These are phyloP conservation scores for Linderniella brevidens DNA, from an alignment of 257 asterid species.

Conservation along the genomic window DNA sequence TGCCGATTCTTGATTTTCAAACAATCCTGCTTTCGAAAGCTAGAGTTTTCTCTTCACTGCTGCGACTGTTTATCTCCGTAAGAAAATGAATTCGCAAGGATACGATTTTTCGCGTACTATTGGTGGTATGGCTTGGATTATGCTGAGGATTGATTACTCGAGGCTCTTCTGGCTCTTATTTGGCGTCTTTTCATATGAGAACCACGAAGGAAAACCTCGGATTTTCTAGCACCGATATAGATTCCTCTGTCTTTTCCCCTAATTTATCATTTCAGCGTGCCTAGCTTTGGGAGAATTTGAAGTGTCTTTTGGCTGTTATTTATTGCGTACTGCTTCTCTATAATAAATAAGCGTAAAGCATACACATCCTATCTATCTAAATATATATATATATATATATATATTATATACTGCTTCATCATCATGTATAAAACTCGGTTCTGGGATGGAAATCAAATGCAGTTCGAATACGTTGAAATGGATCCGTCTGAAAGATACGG, in stretches of 20 bases:
- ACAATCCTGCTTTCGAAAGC: neutral
- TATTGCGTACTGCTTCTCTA: neutral
- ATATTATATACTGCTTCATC: neutral
- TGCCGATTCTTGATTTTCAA: neutral
- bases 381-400: too few species aligned
- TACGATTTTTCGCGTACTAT: slow-evolving; percentile 28
- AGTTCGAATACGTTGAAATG: slow-evolving; percentile 35
- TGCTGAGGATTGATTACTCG: slow-evolving; percentile 66
- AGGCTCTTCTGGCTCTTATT: slow-evolving; percentile 63
- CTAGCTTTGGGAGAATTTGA: neutral
- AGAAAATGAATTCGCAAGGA: slow-evolving; percentile 26
- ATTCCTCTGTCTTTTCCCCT: neutral
- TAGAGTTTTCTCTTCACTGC: slow-evolving; percentile 8
- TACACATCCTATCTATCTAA: too few species aligned
- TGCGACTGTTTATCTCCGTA: neutral
- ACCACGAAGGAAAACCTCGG: slow-evolving; percentile 81
- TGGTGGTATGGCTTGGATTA: slow-evolving; percentile 53
- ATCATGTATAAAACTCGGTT: slow-evolving; percentile 27
- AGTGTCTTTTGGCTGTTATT: neutral
- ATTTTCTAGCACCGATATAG: slow-evolving; percentile 27
- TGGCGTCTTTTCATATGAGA: slow-evolving; percentile 61
- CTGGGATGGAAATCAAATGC: slow-evolving; percentile 19
- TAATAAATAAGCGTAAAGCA: neutral
- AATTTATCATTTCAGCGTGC: neutral
- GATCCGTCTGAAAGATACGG: slow-evolving; percentile 71